Evolutionary conservation across 2,329 filamentous ascomycete genomes (phyloP).

Genomic region (Monosporascus sp.): DNA sequence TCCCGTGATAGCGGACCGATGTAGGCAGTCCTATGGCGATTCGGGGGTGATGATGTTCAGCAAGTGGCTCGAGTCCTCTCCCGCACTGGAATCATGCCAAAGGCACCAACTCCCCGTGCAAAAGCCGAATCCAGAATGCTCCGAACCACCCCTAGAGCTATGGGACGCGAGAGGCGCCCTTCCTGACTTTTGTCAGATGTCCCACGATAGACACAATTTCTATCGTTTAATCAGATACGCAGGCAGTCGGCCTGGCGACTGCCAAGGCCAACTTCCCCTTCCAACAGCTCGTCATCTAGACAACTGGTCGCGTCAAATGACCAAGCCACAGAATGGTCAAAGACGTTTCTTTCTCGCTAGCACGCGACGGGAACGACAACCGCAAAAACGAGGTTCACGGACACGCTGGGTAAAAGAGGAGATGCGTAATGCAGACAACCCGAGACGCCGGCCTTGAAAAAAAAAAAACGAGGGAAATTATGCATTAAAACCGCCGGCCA

Average conservation of each 20-base stretch:
- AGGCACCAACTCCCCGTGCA: constrained; percentile 3
- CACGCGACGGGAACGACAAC: not conserved
- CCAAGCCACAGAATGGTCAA: not conserved
- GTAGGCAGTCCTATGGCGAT: not conserved
- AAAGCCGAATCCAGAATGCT: constrained; percentile 1
- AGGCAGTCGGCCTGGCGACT: not conserved
- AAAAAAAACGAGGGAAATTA: constrained; percentile 6
- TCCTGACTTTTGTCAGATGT: not conserved
- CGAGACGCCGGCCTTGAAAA: not conserved
- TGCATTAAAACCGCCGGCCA: constrained; percentile 12
- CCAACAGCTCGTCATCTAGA: too few species aligned
- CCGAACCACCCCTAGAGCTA: constrained; percentile 7
- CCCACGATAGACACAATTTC: not conserved
- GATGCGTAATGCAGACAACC: not conserved
- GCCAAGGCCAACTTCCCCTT: not conserved
- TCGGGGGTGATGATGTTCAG: not conserved
- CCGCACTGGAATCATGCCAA: constrained; percentile 3
- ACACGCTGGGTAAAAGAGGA: not conserved
- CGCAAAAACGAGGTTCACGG: constrained; percentile 3
- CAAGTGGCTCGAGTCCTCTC: not conserved
- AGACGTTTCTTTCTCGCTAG: not conserved
- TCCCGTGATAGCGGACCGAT: not conserved
- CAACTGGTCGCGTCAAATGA: too few species aligned
- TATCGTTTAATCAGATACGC: not conserved
- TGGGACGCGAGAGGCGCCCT: not conserved